Evolutionary conservation across 345 rosid species (phyloP), one percentile per base, ranked within the genome.

Genomic region (Melastoma malabathricum): DNA sequence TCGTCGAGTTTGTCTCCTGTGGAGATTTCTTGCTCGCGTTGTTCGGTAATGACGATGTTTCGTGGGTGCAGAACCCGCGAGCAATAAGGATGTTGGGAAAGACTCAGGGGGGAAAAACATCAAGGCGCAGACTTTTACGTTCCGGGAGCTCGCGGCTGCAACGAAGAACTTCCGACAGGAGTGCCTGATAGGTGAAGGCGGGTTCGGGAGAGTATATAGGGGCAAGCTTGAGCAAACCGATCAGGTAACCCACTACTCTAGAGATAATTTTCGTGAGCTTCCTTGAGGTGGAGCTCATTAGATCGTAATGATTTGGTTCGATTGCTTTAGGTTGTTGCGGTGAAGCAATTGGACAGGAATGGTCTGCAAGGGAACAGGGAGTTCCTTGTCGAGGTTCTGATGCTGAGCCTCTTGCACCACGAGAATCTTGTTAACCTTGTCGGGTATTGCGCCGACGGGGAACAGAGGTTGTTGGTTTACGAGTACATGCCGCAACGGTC

Each of bases 111-210:
- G 51, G 20, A 72, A 59, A 29, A 67, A 74, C 62, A 81, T 86
- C 8, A 72, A 79, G 10, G 84, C 92, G 0, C 74, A 86, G 56
- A 84, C 83, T 1, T 90, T 90, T 69, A 78, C 94, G 9, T 90
- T 86, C 65, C 68, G 92, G 0, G 96, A 90, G 62, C 63, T 90
- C 45, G 96, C 98, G 13, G 68, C 80, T 2, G 94, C 98, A 1
- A 90, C 98, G 0, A 84, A 73, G 79, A 90, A 90, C 68, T 86
- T 90, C 65, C 54, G 87, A 53, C 86, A 77, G 52, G 96, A 84
- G 66, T 90, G 96, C 69, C 56, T 90, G 23, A 78, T 86, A 2
- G 98, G 98, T 19, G 96, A 90, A 78, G 98, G 98, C 12, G 96
- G 96, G 53, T 90, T 90, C 8, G 98, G 98, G 1, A 75, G 98